Evolutionary conservation across 2,329 filamentous ascomycete genomes (phyloP), one percentile per base, ranked within the genome.

Genomic region (Calonectria hawksworthii): DNA sequence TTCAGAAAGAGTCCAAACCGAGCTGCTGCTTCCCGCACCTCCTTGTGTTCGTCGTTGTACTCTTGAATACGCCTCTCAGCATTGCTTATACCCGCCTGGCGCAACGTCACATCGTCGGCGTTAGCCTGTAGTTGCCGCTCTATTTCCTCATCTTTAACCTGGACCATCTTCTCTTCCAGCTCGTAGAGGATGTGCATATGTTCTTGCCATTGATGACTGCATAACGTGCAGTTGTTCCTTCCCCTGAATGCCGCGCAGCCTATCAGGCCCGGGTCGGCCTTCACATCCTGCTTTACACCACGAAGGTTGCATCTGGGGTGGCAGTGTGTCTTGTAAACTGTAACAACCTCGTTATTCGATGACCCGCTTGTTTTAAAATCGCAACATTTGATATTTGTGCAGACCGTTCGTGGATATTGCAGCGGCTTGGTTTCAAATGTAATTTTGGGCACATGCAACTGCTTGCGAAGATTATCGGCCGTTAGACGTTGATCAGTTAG

Each of bases 1-100:
- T 75, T 47, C 1, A 77, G 44, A 41, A 77, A 77, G 2, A 72
- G 28, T 0, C 75, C 59, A n/a, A 77, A 77, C 0, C 68, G 73
- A 0, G 74, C 73, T 5, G 68, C 70, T 0, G 75, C 70, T 10
- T 50, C 56, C 28, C 41, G 65, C 1, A 77, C 4, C 50, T 72
- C 36, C 2, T 32, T 18, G 0, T 63, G 73, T 10, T 77, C 76
- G 1, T 28, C 5, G 23, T 34, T 7, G 64, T 74, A 77, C 38
- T 77, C 73, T 2, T 13, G 16, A 0, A 69, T 64, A 14, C 52
- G 50, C 0, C 36, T 26, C 21, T 61, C 41, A 23, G n/a, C 2
- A 3, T 30, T 2, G 5, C 28, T 26, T n/a, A 75, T 75, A 4
- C 32, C 73, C 10, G 18, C 32, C 32, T 76, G n/a, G 3, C 75